Percentiles rank a stretch among this genome's conserved stretches.
phyloP scores from a whole-genome alignment of 495 filamentous ascomycete species.

The Physcia stellaris region DNA sequence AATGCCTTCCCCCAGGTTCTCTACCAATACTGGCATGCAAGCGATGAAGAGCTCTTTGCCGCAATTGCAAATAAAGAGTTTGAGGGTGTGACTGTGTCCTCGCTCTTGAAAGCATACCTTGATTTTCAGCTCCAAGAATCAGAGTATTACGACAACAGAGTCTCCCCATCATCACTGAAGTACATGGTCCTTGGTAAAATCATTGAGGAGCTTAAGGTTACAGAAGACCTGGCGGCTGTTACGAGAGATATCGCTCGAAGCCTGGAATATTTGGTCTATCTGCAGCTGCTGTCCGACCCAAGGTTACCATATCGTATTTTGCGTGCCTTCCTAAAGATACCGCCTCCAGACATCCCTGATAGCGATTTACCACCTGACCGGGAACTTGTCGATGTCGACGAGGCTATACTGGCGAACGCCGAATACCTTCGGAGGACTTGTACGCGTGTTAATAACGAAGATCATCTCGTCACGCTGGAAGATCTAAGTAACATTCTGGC shows the following conservation, averaged over 20 bases:
- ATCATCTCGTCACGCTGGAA: conserved; percentile 11
- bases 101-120: conserved; percentile 9
- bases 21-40: no score
- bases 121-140: conserved; percentile 10
- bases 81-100: conserved; percentile 7
- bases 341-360: background rate
- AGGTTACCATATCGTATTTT: conserved; percentile 13
- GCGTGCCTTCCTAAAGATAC: conserved; percentile 7
- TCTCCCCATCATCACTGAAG: conserved; percentile 6
- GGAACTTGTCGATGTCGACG: conserved; percentile 15
- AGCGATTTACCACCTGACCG: background rate
- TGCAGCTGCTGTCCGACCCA: conserved; percentile 11
- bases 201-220: conserved; percentile 8
- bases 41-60: no score
- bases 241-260: conserved; percentile 8
- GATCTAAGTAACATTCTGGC: conserved; percentile 6
- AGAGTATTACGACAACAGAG: background rate
- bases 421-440: conserved; percentile 9
- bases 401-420: conserved; percentile 16
- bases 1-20: no score
- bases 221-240: conserved; percentile 10
- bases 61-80: conserved; percentile 5
- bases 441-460: conserved; percentile 5
- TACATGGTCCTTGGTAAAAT: conserved; percentile 7
- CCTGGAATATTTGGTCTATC: conserved; percentile 9